A percentile compares a stretch with the other conserved stretches of the same genome.
Conservation (phyloP, 495 filamentous ascomycete genomes). For the Daldinia decipiens region DNA sequence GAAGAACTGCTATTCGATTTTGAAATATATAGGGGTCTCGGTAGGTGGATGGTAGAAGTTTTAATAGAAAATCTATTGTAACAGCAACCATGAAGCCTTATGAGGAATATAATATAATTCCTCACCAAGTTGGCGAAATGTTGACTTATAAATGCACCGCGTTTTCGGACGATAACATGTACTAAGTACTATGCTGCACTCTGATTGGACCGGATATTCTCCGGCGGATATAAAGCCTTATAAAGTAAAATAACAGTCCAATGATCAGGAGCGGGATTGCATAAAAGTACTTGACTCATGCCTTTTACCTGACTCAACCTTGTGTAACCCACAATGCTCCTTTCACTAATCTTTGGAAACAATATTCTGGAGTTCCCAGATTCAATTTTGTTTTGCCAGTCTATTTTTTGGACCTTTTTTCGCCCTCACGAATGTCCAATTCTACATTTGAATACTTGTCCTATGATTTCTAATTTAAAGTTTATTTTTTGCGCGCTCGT, state of each 20-base stretch:
- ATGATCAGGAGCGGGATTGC: conserved; percentile 45
- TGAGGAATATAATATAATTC: not conserved
- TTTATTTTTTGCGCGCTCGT: too few relatives aligned
- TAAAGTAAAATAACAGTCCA: conserved; percentile 1
- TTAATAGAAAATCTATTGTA: too few relatives aligned
- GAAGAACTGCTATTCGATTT: too few relatives aligned
- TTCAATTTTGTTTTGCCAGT: conserved; percentile 39
- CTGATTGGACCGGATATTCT: not conserved
- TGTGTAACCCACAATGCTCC: conserved; percentile 45
- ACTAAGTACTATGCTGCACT: not conserved
- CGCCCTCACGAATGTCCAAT: not conserved
- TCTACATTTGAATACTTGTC: not conserved
- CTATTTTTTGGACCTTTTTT: conserved; percentile 17
- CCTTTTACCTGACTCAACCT: conserved; percentile 48
- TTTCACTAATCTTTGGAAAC: conserved; percentile 47
- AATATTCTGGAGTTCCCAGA: conserved; percentile 38
- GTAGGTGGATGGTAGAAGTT: too few relatives aligned
- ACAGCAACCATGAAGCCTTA: too few relatives aligned
- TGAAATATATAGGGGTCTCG: too few relatives aligned
- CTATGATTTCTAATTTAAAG: not conserved
- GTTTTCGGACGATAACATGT: not conserved
- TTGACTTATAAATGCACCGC: not conserved
- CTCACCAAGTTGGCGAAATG: not conserved
- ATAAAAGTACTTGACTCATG: conserved; percentile 48
- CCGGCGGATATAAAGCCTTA: conserved; percentile 7